Base-by-base conservation (phyloP, 2,329 filamentous ascomycete genomes). In the Pseudogymnoascus sp. region DNA sequence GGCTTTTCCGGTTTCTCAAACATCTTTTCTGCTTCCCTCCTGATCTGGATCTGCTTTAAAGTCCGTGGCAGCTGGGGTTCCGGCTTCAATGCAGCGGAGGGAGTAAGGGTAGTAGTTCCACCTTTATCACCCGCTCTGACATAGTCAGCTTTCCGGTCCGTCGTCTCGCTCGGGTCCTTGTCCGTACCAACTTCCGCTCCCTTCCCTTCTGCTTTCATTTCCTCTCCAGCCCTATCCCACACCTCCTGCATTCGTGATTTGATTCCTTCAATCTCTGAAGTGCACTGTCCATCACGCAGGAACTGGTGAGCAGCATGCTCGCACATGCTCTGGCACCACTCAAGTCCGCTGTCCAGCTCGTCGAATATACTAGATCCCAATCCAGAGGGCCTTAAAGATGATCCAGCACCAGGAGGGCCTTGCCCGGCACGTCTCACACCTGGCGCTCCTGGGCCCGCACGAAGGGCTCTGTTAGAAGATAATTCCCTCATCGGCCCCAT, bases 281-380 rank as follows among this genome's bases (percentile, higher is more conserved):
- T 83, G 75, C 93, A 96, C 71, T 95, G 89, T 10, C 92, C 93
- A 62, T 92, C 89, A 23, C 93, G 86, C n/a, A 97, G 80, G 66
- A 95, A 92, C 71, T 96, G 90, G 72, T 96, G 92, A 0, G 93
- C 93, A 2, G 90, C 93, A 63, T 87, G 87, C 77, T 97, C 93
- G 73, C 90, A 96, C 70, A 92, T 84, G 64, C 83, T 83, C 74
- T 96, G 92, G 4, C 91, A 89, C 67, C 85, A 84, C 73, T 96
- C 92, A 25, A 97, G 79, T 0, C 85, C 84, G 73, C 89, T 90
- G 73, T 96, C 92, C 1, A 92, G 81, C 51, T 85, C 81, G 68
- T 96, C 90, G 72, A 89, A 92, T 0, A 85, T 79, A 67, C 85
- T 84, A 0, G 69, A 61, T 10, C 60, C 51, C 10, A 57, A 14